Evolutionary conservation across 208 protist genomes (phyloP), one percentile per base, ranked within the genome.

Genomic region (Leishmania mexicana): DNA sequence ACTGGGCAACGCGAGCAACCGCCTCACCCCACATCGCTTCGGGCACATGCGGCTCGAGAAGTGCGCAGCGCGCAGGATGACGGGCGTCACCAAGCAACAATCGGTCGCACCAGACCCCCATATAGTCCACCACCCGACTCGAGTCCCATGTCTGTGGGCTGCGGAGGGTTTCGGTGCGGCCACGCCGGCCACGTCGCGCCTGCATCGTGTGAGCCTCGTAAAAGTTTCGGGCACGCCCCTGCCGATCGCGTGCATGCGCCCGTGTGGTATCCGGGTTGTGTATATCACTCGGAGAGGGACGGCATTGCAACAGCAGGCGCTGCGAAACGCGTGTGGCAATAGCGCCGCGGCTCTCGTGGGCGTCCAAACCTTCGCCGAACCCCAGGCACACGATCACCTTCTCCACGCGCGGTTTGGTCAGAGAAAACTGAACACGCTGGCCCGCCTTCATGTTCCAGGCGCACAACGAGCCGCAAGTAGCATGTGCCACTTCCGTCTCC

Each of bases 91-190:
- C 94, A 31, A 97, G 83, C 17, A 97, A 81, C 51, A 97, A 84
- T 21, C 94, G 88, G 83, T 97, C 94, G 81, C 93, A 96, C 94
- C 94, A 97, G 31, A 90, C 21, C 17, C 94, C 94, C 86, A 90
- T 89, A 67, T 87, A 95, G 79, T 97, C 92, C 11, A 78, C 72
- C 53, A 94, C 89, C 15, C 77, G 85, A 38, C 86, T 86, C 35
- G 94, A 94, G 78, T 96, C 94, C 93, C 94, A 97, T 71, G 73
- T 83, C 64, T 97, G 94, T 57, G 92, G 88, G 60, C 76, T 84
- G 38, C 92, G 91, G 60, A 84, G 73, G 15, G 62, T 42, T 8
- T 74, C 79, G 58, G 60, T 60, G 64, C 72, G 31, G 49, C 62
- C 65, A 60, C 31, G 85, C 2, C 75, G 57, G 51, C 60, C 51